Conservation (phyloP, 2,329 filamentous ascomycete genomes). For the Fusarium goolgardi region DNA sequence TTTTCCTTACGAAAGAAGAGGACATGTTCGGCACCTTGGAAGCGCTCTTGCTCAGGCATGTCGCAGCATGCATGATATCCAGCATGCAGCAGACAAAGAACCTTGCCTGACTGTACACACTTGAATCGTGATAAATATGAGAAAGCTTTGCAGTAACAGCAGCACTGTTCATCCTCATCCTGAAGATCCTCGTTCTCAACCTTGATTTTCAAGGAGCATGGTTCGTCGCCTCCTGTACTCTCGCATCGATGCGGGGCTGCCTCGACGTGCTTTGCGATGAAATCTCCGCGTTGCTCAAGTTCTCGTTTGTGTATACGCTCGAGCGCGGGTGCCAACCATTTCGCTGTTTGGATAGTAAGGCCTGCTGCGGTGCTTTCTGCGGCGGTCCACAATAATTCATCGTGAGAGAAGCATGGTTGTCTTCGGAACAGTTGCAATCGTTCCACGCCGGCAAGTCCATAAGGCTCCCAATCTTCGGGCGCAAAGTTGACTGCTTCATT, state of each 20-base stretch:
- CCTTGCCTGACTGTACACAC: conserved; percentile 83
- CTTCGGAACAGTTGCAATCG: conserved; percentile 87
- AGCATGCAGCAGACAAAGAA: conserved; percentile 84
- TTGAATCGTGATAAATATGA: conserved; percentile 91
- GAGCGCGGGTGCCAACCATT: conserved; percentile 92
- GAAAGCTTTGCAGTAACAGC: conserved; percentile 90
- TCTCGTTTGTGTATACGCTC: conserved; percentile 83
- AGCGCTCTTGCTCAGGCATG: conserved; percentile 72
- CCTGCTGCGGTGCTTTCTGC: conserved; percentile 76
- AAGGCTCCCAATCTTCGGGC: conserved; percentile 93
- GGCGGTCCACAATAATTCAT: conserved; percentile 92
- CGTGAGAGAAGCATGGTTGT: conserved; percentile 96
- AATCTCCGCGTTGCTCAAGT: conserved; percentile 72
- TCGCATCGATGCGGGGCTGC: conserved; percentile 64
- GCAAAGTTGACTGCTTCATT: conserved; percentile 99
- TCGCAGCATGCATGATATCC: conserved; percentile 86
- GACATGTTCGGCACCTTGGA: conserved; percentile 75
- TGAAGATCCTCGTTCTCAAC: conserved; percentile 79
- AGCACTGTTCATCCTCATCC: conserved; percentile 96
- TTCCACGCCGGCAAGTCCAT: conserved; percentile 86
- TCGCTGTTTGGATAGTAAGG: conserved; percentile 85
- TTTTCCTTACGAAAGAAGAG: conserved; percentile 82
- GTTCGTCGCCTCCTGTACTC: conserved; percentile 56
- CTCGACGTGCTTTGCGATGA: conserved; percentile 73
- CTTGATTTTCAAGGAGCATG: conserved; percentile 71